Evolutionary conservation across 2,329 filamentous ascomycete species (phyloP).

Genomic region (Clarireedia sp.): DNA sequence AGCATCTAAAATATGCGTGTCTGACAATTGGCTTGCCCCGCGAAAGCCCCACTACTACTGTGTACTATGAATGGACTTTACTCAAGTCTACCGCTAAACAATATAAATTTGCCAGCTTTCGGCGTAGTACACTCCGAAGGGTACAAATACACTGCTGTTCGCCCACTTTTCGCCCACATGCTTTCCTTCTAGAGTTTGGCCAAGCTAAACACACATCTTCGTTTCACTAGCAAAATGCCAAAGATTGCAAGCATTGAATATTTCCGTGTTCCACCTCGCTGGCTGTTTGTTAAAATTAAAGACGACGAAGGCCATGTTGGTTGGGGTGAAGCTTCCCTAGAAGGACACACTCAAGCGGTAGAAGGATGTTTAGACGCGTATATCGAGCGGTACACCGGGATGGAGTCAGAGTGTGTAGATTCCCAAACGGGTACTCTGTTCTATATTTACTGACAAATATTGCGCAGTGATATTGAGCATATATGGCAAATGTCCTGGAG

Average conservation of each 20-base stretch:
- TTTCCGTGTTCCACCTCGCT: constrained; percentile 66
- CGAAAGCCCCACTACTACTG: no score
- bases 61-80: no score
- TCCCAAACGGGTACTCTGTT: no score
- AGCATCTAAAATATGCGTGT: no score
- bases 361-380: constrained; percentile 66
- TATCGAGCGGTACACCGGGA: constrained; percentile 51
- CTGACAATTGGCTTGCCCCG: no score
- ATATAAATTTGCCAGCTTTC: no score
- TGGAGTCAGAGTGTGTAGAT: constrained; percentile 57
- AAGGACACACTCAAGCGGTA: constrained; percentile 66
- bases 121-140: no score
- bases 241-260: constrained; percentile 62
- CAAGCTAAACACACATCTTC: no score
- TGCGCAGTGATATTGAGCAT: constrained; percentile 62
- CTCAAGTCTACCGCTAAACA: no score
- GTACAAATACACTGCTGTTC: no score
- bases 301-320: constrained; percentile 57
- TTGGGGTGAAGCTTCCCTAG: constrained; percentile 69
- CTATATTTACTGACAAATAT: neutral
- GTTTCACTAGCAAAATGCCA: constrained; percentile 38
- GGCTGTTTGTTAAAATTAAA: constrained; percentile 71
- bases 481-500: constrained; percentile 72
- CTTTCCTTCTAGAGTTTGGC: no score
- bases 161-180: no score